Conservation (phyloP, 2,329 filamentous ascomycete genomes). For the Talaromyces sp. region DNA sequence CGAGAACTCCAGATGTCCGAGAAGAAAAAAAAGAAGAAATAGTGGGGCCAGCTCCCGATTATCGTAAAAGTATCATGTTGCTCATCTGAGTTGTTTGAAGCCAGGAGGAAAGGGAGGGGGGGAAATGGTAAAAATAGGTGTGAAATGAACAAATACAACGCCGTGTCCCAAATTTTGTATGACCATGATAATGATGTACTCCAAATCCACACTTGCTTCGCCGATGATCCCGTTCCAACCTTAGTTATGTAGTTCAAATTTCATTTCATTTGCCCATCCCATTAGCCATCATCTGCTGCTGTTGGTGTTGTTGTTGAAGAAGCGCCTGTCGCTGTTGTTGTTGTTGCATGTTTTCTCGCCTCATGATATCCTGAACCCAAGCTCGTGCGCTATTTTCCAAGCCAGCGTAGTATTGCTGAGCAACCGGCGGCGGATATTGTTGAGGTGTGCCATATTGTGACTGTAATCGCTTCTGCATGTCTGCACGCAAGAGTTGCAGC, state of each 20-base stretch:
- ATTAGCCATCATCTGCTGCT: conserved; percentile 45
- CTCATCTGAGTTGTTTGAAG: conserved; percentile 1
- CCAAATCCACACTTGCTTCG: background rate
- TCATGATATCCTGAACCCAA: conserved; percentile 41
- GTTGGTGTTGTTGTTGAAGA: conserved; percentile 31
- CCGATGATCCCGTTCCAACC: background rate
- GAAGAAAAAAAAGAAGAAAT: background rate
- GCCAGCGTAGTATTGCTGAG: conserved; percentile 38
- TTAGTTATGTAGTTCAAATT: background rate
- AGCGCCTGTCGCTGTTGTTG: conserved; percentile 25
- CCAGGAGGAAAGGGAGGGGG: background rate
- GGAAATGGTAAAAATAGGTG: conserved; percentile 22
- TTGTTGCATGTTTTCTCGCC: conserved; percentile 35
- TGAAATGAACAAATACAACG: conserved; percentile 19
- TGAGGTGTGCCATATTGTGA: conserved; percentile 40
- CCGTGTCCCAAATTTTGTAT: conserved; percentile 5
- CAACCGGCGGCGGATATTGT: conserved; percentile 40
- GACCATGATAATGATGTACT: conserved; percentile 7
- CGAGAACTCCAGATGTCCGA: conserved; percentile 22
- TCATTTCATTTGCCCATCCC: conserved; percentile 36
- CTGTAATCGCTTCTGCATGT: conserved; percentile 39
- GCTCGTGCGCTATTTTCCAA: conserved; percentile 39
- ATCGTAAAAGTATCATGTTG: conserved; percentile 11
- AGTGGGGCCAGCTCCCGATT: conserved; percentile 4
- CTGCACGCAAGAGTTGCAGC: conserved; percentile 36